Percentiles rank a stretch among this genome's conserved stretches.
These are phyloP conservation scores for Aspergillus egyptiacus DNA, from an alignment of 495 filamentous ascomycete genomes.

Conservation along the genomic window DNA sequence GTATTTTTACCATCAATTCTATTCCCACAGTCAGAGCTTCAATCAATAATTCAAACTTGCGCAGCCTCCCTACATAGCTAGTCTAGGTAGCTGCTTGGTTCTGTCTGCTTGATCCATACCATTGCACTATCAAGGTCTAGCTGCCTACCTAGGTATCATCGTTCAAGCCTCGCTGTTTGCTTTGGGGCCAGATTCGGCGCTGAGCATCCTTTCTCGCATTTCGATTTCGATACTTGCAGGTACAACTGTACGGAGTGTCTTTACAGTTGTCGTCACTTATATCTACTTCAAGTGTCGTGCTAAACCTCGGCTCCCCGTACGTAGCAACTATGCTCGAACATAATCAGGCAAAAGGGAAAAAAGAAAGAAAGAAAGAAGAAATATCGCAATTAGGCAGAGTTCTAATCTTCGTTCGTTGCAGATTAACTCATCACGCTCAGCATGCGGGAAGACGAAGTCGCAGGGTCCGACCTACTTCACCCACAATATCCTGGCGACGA, in stretches of 20 bases:
- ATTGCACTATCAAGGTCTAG: slow-evolving; percentile 1
- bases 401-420: neutral
- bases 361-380: neutral
- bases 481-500: slow-evolving; percentile 75
- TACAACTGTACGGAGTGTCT: too few relatives aligned
- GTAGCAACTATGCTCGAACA: neutral
- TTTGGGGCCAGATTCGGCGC: too few relatives aligned
- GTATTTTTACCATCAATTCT: neutral
- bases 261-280: neutral
- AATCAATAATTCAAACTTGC: neutral
- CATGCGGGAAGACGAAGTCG: slow-evolving; percentile 23
- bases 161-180: too few relatives aligned
- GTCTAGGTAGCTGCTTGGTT: neutral
- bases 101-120: neutral
- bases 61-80: neutral
- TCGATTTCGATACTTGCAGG: too few relatives aligned
- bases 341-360: neutral
- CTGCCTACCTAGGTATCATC: neutral
- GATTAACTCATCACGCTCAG: slow-evolving; percentile 8
- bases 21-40: neutral
- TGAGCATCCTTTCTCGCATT: neutral
- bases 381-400: neutral
- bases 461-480: slow-evolving; percentile 11
- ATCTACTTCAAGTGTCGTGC: neutral
- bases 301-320: neutral